phyloP scores from a whole-genome alignment of 192 early-diverging fungal genomes.

The Backusella parvicylindrica region DNA sequence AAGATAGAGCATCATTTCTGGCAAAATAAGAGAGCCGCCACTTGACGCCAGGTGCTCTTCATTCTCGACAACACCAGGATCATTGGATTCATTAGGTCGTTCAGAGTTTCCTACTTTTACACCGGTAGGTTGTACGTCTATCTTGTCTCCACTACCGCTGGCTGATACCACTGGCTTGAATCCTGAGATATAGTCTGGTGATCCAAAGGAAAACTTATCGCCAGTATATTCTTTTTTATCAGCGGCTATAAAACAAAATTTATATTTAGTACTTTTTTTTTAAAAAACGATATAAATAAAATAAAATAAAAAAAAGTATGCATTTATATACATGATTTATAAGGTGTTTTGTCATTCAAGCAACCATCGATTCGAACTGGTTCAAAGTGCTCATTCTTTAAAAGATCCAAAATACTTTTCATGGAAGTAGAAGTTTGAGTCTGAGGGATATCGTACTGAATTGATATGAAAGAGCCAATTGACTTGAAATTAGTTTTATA shows the following conservation, averaged over 20 bases:
- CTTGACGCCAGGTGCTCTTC: neutral
- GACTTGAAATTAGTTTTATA: slow-evolving; percentile 35
- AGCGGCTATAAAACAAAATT: slow-evolving; percentile 2
- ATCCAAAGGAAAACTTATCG: slow-evolving; percentile 42
- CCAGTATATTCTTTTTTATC: slow-evolving; percentile 31
- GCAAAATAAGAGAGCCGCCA: neutral
- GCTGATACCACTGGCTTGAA: neutral
- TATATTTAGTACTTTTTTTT: neutral
- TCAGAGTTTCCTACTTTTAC: neutral
- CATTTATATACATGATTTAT: neutral
- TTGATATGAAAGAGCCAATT: slow-evolving; percentile 33
- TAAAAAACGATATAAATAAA: neutral
- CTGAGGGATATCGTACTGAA: slow-evolving; percentile 45
- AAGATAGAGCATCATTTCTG: neutral
- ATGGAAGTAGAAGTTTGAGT: slow-evolving; percentile 32
- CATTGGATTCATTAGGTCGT: neutral
- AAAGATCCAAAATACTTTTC: slow-evolving; percentile 28
- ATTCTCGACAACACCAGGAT: neutral
- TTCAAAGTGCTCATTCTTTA: slow-evolving; percentile 38
- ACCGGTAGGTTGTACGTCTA: neutral
- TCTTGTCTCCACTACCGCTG: neutral
- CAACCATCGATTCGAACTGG: slow-evolving; percentile 47
- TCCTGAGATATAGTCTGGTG: slow-evolving; percentile 20
- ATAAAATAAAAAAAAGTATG: neutral
- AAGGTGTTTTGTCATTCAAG: slow-evolving; percentile 33